Evolutionary conservation across 78 protist species (phyloP).

Genomic region (Emiliania huxleyi): DNA sequence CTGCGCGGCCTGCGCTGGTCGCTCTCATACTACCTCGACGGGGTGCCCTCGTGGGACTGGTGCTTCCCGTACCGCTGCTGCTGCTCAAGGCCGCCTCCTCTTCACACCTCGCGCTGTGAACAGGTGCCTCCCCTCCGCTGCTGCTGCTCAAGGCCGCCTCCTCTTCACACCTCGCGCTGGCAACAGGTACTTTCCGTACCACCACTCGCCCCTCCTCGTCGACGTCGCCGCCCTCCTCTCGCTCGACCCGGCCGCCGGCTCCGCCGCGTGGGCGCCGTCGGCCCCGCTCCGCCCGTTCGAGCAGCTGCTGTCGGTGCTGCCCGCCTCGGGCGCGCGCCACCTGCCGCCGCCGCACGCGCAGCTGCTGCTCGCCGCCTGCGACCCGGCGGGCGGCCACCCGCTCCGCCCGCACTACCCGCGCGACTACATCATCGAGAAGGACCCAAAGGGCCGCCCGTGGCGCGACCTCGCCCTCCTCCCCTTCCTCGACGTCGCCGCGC

Average conservation of each 20-base stretch:
- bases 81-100: no score
- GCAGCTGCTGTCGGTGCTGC: slow-evolving; percentile 41
- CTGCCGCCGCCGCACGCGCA: slow-evolving; percentile 17
- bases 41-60: background rate
- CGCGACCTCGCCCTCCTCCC: slow-evolving; percentile 16
- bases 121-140: no score
- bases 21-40: background rate
- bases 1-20: slow-evolving; percentile 4
- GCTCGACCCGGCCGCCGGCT: background rate
- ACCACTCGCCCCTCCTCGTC: slow-evolving; percentile 4
- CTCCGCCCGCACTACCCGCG: background rate
- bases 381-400: background rate
- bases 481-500: background rate
- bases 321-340: background rate
- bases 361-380: background rate
- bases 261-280: background rate
- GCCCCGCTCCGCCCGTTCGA: slow-evolving; percentile 36
- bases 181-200: no score
- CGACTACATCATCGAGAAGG: background rate
- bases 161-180: no score
- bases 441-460: background rate
- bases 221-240: background rate
- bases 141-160: no score
- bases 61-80: background rate
- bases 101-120: no score